Conservation (phyloP, 257 asterid species). For the Penstemon newberryi region DNA sequence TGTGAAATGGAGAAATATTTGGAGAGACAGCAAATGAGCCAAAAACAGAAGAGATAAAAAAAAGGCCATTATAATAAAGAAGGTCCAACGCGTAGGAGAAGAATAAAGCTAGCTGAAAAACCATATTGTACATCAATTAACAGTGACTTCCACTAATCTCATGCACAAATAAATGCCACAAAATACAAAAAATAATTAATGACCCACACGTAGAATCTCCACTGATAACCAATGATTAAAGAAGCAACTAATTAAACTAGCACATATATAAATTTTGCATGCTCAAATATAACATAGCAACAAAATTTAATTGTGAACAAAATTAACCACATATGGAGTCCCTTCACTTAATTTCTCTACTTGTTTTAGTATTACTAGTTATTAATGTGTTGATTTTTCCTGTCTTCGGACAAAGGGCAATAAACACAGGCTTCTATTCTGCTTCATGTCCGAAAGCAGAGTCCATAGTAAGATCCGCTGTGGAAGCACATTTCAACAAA, state of each 20-base stretch:
- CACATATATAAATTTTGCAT: not conserved
- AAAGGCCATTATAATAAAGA: no score
- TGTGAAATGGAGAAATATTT: no score
- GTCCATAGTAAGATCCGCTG: constrained; percentile 61
- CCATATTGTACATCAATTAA: not conserved
- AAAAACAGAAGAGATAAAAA: no score
- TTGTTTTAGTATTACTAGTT: not conserved
- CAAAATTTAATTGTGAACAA: not conserved
- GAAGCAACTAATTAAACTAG: no score
- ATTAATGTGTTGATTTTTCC: constrained; percentile 6
- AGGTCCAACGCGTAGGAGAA: no score
- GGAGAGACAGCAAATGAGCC: no score
- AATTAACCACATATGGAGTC: constrained; percentile 30
- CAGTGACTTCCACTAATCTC: constrained; percentile 10
- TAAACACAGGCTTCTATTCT: constrained; percentile 55
- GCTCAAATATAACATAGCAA: not conserved
- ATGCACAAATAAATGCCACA: not conserved
- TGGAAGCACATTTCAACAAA: constrained; percentile 41
- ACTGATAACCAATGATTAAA: constrained; percentile 2
- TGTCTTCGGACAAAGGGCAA: constrained; percentile 36
- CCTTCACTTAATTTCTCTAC: constrained; percentile 25
- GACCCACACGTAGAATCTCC: constrained; percentile 25
- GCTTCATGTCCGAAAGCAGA: constrained; percentile 63
- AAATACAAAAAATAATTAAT: not conserved
- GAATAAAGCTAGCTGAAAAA: no score